These are phyloP conservation scores for Leccinum arenicola DNA, from an alignment of 768 basidiomycete species.

Conservation along the genomic window DNA sequence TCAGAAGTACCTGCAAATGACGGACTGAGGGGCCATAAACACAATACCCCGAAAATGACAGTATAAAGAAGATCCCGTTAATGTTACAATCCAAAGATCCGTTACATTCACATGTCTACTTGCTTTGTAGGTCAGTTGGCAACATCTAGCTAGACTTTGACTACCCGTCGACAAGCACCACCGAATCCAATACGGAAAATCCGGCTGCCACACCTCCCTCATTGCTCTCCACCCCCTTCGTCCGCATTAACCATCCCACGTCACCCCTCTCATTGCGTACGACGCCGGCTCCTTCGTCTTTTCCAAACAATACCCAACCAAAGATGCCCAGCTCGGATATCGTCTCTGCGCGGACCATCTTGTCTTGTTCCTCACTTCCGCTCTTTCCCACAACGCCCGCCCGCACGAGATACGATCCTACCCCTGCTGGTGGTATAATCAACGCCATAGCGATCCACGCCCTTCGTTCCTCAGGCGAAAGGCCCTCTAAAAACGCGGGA, in stretches of 20 bases:
- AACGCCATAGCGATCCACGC: constrained; percentile 98
- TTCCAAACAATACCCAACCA: constrained; percentile 80
- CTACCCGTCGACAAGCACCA: constrained; percentile 49
- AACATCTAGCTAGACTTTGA: not conserved
- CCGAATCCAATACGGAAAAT: constrained; percentile 71
- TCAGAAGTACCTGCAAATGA: not conserved
- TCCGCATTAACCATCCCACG: constrained; percentile 82
- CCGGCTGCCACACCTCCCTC: constrained; percentile 53
- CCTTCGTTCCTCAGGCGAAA: constrained; percentile 59
- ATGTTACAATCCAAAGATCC: not conserved
- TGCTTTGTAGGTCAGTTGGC: not conserved
- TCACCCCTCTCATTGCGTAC: constrained; percentile 53
- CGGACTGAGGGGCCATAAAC: not conserved
- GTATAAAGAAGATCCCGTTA: too few relatives aligned
- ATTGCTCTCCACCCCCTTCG: constrained; percentile 86
- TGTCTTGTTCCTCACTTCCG: not conserved
- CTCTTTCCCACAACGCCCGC: not conserved
- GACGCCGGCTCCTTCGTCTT: constrained; percentile 31
- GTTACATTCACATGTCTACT: not conserved
- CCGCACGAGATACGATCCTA: constrained; percentile 74
- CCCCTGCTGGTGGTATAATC: constrained; percentile 70
- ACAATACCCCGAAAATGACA: too few relatives aligned
- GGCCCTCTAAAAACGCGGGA: constrained; percentile 64
- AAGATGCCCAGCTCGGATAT: constrained; percentile 92
- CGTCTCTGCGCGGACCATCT: constrained; percentile 58